phyloP scores from a whole-genome alignment of 139 green algal genomes.

The Haematococcus lacustris region DNA sequence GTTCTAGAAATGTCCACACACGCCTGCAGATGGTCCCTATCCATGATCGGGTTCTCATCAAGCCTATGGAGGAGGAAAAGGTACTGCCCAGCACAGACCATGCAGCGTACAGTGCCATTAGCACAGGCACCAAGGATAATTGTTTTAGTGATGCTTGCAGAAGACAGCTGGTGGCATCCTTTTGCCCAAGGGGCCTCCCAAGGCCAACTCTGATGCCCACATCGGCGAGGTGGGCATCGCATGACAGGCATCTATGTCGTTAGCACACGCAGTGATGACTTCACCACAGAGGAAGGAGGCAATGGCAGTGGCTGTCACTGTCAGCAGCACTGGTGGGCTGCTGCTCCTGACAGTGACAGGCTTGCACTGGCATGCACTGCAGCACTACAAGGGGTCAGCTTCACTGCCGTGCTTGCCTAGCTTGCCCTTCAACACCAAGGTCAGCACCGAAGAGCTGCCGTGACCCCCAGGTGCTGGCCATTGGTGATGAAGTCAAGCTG shows the following conservation, averaged over 20 bases:
- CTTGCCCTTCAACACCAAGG: too few relatives aligned
- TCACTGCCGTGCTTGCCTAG: too few relatives aligned
- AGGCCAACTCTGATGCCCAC: conserved; percentile 50
- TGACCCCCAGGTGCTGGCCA: conserved; percentile 46
- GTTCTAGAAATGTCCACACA: too few relatives aligned
- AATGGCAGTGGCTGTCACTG: too few relatives aligned
- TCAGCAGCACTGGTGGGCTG: too few relatives aligned
- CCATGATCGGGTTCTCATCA: conserved; percentile 43
- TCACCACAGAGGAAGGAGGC: too few relatives aligned
- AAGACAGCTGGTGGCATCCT: conserved; percentile 46
- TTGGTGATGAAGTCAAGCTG: conserved; percentile 37
- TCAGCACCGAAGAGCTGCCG: conserved; percentile 42
- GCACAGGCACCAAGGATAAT: background rate
- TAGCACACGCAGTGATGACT: too few relatives aligned
- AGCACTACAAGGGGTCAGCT: too few relatives aligned
- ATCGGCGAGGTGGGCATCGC: conserved; percentile 48
- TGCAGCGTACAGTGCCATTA: too few relatives aligned
- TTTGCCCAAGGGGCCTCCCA: conserved; percentile 45
- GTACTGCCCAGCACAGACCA: conserved; percentile 15
- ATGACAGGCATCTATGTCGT: too few relatives aligned
- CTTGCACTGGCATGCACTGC: too few relatives aligned
- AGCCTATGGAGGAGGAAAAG: conserved; percentile 46
- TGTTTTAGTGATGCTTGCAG: conserved; percentile 14
- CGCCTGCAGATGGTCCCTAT: conserved; percentile 45
- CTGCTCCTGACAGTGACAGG: too few relatives aligned